Percentiles rank a stretch among this genome's conserved stretches.
Evolutionary conservation across 805 yeast genomes (phyloP).

Genomic region (Saccharomycopsis sp.): DNA sequence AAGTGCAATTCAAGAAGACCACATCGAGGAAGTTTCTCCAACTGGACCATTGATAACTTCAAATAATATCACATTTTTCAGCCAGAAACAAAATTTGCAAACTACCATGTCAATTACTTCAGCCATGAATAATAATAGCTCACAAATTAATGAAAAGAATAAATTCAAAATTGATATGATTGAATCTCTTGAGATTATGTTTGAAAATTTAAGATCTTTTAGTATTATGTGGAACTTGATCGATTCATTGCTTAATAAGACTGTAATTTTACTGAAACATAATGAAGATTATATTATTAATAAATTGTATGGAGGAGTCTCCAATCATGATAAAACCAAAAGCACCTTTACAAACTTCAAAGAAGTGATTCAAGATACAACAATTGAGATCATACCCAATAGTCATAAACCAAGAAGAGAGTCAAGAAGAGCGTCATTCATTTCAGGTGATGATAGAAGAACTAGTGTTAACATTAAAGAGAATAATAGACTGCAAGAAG

Average conservation of each 20-base stretch:
- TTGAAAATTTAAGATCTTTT: slow-evolving; percentile 12
- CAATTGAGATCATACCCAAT: slow-evolving; percentile 1
- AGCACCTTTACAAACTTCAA: too few species aligned
- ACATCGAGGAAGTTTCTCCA: neutral
- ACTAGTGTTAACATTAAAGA: neutral
- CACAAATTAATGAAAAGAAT: neutral
- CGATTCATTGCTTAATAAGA: slow-evolving; percentile 1
- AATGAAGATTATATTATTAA: neutral
- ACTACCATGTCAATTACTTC: neutral
- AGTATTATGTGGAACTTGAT: slow-evolving; percentile 13
- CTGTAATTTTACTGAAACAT: neutral
- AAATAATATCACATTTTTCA: slow-evolving; percentile 5
- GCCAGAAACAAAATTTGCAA: slow-evolving; percentile 1
- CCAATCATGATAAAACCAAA: neutral
- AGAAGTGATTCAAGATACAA: slow-evolving; percentile 9
- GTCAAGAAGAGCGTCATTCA: neutral
- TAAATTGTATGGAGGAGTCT: neutral
- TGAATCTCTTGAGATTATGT: slow-evolving; percentile 1
- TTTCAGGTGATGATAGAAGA: neutral
- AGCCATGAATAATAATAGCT: neutral
- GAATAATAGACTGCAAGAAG: neutral
- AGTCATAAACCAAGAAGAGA: neutral
- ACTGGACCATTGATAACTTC: slow-evolving; percentile 5
- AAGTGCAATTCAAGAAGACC: too few species aligned
- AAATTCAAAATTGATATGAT: neutral